Evolutionary conservation across 2,329 filamentous ascomycete genomes (phyloP), one percentile per base, ranked within the genome.

Genomic region (Neocatenulostroma microsporum): DNA sequence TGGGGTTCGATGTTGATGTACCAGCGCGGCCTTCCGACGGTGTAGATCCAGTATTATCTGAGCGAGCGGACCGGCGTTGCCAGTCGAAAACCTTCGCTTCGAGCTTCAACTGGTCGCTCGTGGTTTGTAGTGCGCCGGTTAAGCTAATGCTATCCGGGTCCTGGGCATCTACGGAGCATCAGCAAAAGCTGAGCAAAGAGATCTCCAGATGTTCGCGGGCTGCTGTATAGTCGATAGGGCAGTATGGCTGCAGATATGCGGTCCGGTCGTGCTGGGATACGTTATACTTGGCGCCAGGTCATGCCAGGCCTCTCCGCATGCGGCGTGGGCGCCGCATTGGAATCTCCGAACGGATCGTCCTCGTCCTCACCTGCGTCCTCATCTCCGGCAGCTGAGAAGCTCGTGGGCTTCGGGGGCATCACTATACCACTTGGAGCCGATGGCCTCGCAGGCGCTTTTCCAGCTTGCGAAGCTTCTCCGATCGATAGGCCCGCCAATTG

Each of bases 311-410:
- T 38, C 28, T 53, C 49, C 9, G 41, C 31, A 20, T 36, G 36
- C 36, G 71, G 72, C 3, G 72, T 75, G 32, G 68, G 68, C 18
- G 84, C 71, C 4, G 78, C 83, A 56, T 94, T 88, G 27, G 74
- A 75, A 57, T 94, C 86, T 3, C 83, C 84, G 58, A 94, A 94
- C 0, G 87, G 87, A 55, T 94, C 77, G 45, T 91, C 74, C n/a
- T 87, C 82, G 28, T 86, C 81, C n/a, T 68, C 63, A 23, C 60
- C 60, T 30, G 47, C 57, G 43, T 64, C 61, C 53, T 34, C 32
- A 24, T 37, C 40, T n/a, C 40, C 44, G n/a, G 48, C 44, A 21
- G 62, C 19, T 15, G 35, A 23, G 9, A 36, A 26, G 13, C 47
- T 41, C 2, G 36, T 33, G 11, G 48, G 55, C 43, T 42, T 51